phyloP scores from a whole-genome alignment of 345 rosid species.

The Gossypium herbaceum region DNA sequence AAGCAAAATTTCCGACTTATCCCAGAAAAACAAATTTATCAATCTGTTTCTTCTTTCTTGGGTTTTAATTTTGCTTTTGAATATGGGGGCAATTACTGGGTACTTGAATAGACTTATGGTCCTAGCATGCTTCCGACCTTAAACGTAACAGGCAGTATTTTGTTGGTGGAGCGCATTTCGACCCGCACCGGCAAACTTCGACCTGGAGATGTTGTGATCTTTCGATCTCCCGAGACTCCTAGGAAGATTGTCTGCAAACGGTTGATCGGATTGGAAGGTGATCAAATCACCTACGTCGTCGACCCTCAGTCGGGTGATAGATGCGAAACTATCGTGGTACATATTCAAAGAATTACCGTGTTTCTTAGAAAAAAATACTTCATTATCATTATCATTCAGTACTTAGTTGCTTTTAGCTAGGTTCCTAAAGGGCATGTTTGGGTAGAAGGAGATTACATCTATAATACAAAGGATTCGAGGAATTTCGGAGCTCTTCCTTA shows the following conservation, averaged over 20 bases:
- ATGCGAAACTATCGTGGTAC: conserved; percentile 49
- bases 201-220: conserved; percentile 60
- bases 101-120: conserved; percentile 43
- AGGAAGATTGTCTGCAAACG: conserved; percentile 46
- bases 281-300: conserved; percentile 41
- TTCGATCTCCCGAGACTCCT: conserved; percentile 58
- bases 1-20: conserved; percentile 15
- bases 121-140: conserved; percentile 82
- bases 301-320: conserved; percentile 39
- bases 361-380: background rate
- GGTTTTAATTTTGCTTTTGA: background rate
- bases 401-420: conserved; percentile 21
- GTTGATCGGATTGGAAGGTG: conserved; percentile 58
- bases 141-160: conserved; percentile 38
- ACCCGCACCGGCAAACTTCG: conserved; percentile 34
- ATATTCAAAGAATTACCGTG: background rate
- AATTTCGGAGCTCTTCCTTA: conserved; percentile 68
- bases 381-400: too few species aligned
- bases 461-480: conserved; percentile 64
- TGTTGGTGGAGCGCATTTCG: conserved; percentile 57
- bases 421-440: conserved; percentile 77
- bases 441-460: conserved; percentile 64
- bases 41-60: background rate
- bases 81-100: background rate
- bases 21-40: background rate